Evolutionary conservation across 176 grass and related monocot genomes (phyloP), one percentile per base, ranked within the genome.

Genomic region (Musa troglodytarum): DNA sequence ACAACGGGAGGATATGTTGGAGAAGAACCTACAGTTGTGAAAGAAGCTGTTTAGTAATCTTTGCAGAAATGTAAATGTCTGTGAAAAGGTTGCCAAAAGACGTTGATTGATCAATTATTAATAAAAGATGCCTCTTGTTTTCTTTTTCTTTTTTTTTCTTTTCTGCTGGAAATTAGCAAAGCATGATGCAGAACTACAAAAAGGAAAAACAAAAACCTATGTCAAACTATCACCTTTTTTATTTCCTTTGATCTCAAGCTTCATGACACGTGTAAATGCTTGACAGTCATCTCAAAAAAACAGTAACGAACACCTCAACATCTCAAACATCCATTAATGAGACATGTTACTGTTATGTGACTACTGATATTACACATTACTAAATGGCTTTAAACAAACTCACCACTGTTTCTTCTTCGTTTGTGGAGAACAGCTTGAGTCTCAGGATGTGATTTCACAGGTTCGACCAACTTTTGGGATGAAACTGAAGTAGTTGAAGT

Each of bases 331-430:
- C 43, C 25, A 67, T 43, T 67, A 13, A 29, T 67, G 29, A 16
- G 20, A 34, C 12, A 34, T 68, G 26, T 16, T 34, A 68, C 10
- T 68, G 65, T 17, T 68, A 34, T 9, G 28, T 16, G 3, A 68
- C 14, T 1, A 68, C 9, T 49, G 28, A 16, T 68, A 50, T 21
- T 34, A 19, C 11, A 57, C 1, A 50, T 70, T 52, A 71, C 4
- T 51, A 74, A 73, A 74, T n/a, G 23, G 83, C 80, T 81, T 76
- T 75, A 73, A 71, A 73, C 26, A 75, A 49, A 76, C 69, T 78
- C 53, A 83, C 61, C 77, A 72, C 49, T 79, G 50, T 52, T 73
- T 76, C 84, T 89, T 85, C 89, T 89, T 76, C 87, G 86, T 74
- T 85, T 93, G 4, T 70, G 29, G 5, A 25, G 65, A 83, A 15